phyloP scores from a whole-genome alignment of 495 filamentous ascomycete genomes.

The Lentithecium fluviatile region DNA sequence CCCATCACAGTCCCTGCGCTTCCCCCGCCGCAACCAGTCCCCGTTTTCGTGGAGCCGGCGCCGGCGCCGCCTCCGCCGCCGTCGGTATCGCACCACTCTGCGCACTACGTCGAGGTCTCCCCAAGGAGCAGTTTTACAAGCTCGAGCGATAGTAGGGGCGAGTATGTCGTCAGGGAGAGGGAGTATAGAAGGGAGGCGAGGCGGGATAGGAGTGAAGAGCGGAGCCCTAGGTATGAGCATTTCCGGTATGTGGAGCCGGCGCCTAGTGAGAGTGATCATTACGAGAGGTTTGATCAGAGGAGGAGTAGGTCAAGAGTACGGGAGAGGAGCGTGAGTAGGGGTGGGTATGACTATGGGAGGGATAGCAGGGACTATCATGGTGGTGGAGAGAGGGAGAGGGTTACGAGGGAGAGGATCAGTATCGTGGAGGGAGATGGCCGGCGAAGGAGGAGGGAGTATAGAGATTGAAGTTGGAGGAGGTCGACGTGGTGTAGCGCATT shows the following conservation, averaged over 20 bases:
- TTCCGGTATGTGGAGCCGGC: conserved; percentile 42
- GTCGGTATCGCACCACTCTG: conserved; percentile 6
- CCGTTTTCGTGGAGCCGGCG: conserved; percentile 36
- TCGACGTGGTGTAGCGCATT: background rate
- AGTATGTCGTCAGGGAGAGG: conserved; percentile 38
- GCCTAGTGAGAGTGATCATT: conserved; percentile 30
- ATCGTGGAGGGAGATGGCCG: conserved; percentile 37
- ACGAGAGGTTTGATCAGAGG: conserved; percentile 21
- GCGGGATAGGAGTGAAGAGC: conserved; percentile 32
- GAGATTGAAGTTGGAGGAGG: conserved; percentile 10
- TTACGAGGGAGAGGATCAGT: conserved; percentile 31
- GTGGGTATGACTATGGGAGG: conserved; percentile 32
- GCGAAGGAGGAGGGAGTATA: conserved; percentile 35
- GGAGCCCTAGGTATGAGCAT: conserved; percentile 36
- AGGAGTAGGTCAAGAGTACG: conserved; percentile 27
- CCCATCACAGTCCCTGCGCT: conserved; percentile 29
- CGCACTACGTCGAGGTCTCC: conserved; percentile 43
- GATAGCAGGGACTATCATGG: conserved; percentile 9
- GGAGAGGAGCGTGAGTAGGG: background rate
- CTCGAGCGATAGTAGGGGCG: conserved; percentile 19
- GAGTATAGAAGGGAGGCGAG: conserved; percentile 36
- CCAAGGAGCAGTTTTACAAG: conserved; percentile 33
- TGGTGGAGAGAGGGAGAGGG: conserved; percentile 8
- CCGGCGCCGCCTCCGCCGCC: conserved; percentile 32
- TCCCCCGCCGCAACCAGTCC: conserved; percentile 37